Evolutionary conservation across 768 basidiomycete genomes (phyloP).

Genomic region (Pulveroboletus sp.): DNA sequence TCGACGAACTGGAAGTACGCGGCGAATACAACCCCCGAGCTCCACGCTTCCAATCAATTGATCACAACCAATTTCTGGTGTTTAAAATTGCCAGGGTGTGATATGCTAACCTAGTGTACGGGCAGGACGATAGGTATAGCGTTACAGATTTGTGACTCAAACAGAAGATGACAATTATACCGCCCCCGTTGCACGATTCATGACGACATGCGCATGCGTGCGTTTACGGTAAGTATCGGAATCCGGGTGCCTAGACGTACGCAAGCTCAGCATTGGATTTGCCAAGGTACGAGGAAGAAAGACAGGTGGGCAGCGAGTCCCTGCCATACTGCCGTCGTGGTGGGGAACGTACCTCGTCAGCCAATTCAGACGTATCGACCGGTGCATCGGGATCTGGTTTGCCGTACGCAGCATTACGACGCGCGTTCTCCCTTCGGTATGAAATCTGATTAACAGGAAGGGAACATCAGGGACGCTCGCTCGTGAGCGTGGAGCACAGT

Average conservation of each 20-base stretch:
- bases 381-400: conserved; percentile 41
- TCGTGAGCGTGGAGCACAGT: not conserved
- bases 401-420: conserved; percentile 52
- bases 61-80: not conserved
- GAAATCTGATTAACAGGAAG: conserved; percentile 48
- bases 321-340: not conserved
- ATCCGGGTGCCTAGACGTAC: conserved; percentile 47
- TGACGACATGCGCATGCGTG: not conserved
- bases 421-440: conserved; percentile 58
- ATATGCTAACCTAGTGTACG: not conserved
- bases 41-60: not conserved
- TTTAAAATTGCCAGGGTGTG: too few species aligned
- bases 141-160: too few species aligned
- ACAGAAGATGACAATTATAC: too few species aligned
- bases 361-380: conserved; percentile 61
- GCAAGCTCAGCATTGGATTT: not conserved
- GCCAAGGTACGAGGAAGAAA: not conserved
- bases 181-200: too few species aligned
- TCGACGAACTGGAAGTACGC: not conserved
- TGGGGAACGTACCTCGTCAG: conserved; percentile 41
- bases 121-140: too few species aligned
- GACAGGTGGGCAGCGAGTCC: too few species aligned
- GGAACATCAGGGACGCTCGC: not conserved
- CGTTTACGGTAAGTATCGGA: conserved; percentile 48
- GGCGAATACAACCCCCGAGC: not conserved